A percentile compares a stretch with the other conserved stretches of the same genome.
These are phyloP conservation scores for Apophysomyces trapeziformis DNA, from an alignment of 371 early-diverging fungal species.

Conservation along the genomic window DNA sequence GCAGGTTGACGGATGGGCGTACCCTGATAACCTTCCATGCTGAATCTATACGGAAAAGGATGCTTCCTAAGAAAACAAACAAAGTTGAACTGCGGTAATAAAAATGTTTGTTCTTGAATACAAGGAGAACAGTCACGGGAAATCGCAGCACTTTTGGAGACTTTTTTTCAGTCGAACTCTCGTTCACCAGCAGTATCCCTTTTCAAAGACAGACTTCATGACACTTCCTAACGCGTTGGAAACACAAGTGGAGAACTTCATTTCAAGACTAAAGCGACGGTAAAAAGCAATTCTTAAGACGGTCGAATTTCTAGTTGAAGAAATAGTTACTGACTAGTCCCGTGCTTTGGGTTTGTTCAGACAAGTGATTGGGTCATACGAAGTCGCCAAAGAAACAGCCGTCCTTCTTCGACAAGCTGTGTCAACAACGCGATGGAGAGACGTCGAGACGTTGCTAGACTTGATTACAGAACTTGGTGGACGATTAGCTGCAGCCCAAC, in stretches of 20 bases:
- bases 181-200: not conserved
- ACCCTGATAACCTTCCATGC: slow-evolving; percentile 51
- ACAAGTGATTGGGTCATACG: slow-evolving; percentile 77
- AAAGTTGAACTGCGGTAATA: not conserved
- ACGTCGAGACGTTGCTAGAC: slow-evolving; percentile 61
- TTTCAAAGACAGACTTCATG: slow-evolving; percentile 18
- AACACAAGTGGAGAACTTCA: slow-evolving; percentile 54
- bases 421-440: slow-evolving; percentile 75
- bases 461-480: slow-evolving; percentile 72
- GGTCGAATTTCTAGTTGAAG: too few species aligned
- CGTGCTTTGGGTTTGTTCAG: slow-evolving; percentile 36
- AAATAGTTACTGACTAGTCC: slow-evolving; percentile 4
- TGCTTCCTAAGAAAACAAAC: not conserved
- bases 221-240: slow-evolving; percentile 43
- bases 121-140: not conserved
- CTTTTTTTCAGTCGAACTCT: not conserved
- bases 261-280: slow-evolving; percentile 62
- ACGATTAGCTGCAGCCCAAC: slow-evolving; percentile 80
- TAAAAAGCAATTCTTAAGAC: slow-evolving; percentile 17
- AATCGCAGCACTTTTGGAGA: not conserved
- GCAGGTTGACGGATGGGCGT: slow-evolving; percentile 56
- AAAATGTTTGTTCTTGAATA: slow-evolving; percentile 1
- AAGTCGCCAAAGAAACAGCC: slow-evolving; percentile 82
- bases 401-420: slow-evolving; percentile 80
- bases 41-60: slow-evolving; percentile 3